Conservation (phyloP, 2,329 filamentous ascomycete species). For the Fusarium redolens region DNA sequence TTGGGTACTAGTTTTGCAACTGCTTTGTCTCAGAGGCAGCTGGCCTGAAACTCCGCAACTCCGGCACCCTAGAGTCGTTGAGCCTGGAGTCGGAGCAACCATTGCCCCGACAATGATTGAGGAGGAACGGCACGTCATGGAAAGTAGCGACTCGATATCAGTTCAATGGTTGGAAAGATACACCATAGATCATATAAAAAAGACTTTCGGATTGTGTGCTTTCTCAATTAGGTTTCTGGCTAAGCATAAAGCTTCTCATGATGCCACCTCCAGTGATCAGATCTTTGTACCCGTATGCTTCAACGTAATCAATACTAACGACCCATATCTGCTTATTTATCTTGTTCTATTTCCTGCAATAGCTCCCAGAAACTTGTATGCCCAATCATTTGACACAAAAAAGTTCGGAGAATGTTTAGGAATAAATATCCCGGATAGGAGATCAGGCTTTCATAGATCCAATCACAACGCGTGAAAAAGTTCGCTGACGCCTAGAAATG, state of each 20-base stretch:
- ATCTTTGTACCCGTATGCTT: rapidly evolving
- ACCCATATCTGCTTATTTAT: rapidly evolving
- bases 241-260: rapidly evolving
- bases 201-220: too few relatives aligned
- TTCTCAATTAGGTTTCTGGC: too few relatives aligned
- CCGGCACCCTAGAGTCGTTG: not conserved
- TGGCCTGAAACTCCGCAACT: not conserved
- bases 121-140: not conserved
- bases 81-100: not conserved
- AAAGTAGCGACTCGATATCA: not conserved
- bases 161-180: not conserved
- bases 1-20: rapidly evolving
- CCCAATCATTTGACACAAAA: not conserved
- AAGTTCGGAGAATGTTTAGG: not conserved
- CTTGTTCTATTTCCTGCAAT: too few relatives aligned
- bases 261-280: rapidly evolving
- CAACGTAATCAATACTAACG: rapidly evolving
- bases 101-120: not conserved
- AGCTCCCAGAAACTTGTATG: rapidly evolving
- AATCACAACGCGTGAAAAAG: not conserved
- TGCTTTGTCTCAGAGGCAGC: too few relatives aligned
- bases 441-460: not conserved
- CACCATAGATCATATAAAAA: not conserved
- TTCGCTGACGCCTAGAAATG: not conserved
- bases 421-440: not conserved